phyloP scores from a whole-genome alignment of 306 rosid genomes.

The Leucaena leucocephala region DNA sequence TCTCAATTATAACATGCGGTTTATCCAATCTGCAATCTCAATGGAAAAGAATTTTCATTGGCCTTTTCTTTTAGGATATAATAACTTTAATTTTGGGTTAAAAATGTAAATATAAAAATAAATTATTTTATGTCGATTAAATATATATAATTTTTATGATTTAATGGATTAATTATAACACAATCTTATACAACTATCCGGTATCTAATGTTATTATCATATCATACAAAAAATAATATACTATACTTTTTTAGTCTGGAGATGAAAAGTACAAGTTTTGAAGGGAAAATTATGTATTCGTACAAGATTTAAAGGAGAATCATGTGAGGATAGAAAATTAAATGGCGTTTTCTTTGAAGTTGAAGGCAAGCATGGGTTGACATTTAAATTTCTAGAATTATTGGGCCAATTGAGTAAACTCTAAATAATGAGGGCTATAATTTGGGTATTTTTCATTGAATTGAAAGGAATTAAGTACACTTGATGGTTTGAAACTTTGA shows the following conservation, averaged over 20 bases:
- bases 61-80: not conserved
- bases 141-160: not conserved
- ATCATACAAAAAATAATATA: not conserved
- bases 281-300: not conserved
- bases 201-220: too few relatives aligned
- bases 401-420: not conserved
- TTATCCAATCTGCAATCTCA: not conserved
- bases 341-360: not conserved
- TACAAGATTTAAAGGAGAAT: not conserved
- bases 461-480: not conserved
- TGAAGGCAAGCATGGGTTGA: not conserved
- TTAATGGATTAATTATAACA: not conserved
- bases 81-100: not conserved
- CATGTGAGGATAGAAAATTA: not conserved
- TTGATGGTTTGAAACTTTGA: slow-evolving; percentile 14
- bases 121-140: not conserved
- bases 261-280: not conserved
- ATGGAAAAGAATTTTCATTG: not conserved
- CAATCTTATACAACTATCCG: not conserved
- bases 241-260: not conserved
- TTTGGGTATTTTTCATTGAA: not conserved
- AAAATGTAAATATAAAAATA: not conserved
- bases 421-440: not conserved
- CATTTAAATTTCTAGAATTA: too few relatives aligned
- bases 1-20: not conserved